A percentile compares a stretch with the other conserved stretches of the same genome.
Evolutionary conservation across 176 grass and related monocot species (phyloP).

Genomic region (Oryza punctata): DNA sequence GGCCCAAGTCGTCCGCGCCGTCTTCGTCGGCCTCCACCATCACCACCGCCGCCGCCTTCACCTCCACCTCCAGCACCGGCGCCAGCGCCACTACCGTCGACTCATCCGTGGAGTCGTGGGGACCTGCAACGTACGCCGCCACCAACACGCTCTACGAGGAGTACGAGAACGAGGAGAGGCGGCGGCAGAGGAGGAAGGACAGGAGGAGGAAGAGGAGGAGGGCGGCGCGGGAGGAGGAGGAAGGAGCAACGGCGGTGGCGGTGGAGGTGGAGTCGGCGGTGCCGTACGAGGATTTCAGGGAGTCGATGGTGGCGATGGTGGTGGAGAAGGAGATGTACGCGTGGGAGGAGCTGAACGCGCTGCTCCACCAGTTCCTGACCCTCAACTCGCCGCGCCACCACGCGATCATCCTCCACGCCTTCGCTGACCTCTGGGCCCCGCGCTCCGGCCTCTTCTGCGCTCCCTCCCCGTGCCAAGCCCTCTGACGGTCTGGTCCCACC

Average conservation of each 20-base stretch:
- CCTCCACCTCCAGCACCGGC: constrained; percentile 39
- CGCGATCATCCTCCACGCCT: constrained; percentile 81
- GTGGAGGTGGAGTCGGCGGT: constrained; percentile 58
- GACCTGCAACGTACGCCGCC: background rate
- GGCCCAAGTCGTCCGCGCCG: constrained; percentile 24
- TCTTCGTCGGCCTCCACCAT: constrained; percentile 44
- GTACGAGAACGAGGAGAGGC: background rate
- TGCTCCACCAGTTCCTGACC: constrained; percentile 76
- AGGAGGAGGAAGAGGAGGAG: background rate
- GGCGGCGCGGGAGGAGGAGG: constrained; percentile 19
- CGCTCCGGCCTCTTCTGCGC: constrained; percentile 52
- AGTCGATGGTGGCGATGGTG: constrained; percentile 92
- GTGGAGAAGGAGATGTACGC: constrained; percentile 95
- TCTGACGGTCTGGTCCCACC: background rate
- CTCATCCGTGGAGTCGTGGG: background rate
- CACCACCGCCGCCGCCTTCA: constrained; percentile 42
- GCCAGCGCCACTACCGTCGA: constrained; percentile 1
- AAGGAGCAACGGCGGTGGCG: constrained; percentile 40
- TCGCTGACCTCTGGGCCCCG: constrained; percentile 76
- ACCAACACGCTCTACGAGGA: constrained; percentile 15
- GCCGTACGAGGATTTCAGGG: constrained; percentile 78
- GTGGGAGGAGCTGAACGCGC: constrained; percentile 89
- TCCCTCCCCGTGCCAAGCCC: constrained; percentile 54
- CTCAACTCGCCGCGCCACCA: constrained; percentile 84
- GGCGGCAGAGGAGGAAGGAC: background rate